phyloP scores from a whole-genome alignment of 805 yeast genomes.

The Wickerhamiella sergipiensis region DNA sequence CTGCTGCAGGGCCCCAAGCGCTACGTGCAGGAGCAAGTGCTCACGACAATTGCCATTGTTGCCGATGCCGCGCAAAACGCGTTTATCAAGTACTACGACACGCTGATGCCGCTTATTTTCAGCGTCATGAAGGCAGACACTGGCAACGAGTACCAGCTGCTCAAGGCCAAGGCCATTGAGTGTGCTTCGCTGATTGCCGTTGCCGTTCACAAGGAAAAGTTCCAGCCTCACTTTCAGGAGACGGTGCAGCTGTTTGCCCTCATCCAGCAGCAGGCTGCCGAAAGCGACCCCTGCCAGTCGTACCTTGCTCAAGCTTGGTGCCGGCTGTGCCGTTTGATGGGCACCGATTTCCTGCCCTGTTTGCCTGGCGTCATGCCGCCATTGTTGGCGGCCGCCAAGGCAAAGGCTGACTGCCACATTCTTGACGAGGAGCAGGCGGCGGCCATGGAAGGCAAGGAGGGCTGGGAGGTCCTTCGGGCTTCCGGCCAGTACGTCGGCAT shows the following conservation, averaged over 20 bases:
- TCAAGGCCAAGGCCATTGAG: slow-evolving; percentile 89
- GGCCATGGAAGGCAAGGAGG: slow-evolving; percentile 72
- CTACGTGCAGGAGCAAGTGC: slow-evolving; percentile 93
- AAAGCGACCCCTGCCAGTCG: slow-evolving; percentile 80
- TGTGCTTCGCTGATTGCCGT: slow-evolving; percentile 88
- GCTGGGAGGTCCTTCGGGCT: slow-evolving; percentile 87
- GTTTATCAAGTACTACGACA: slow-evolving; percentile 83
- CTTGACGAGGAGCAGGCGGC: slow-evolving; percentile 80
- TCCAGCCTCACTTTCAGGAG: slow-evolving; percentile 59
- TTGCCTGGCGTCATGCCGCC: slow-evolving; percentile 81
- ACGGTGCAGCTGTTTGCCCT: slow-evolving; percentile 56
- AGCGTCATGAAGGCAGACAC: slow-evolving; percentile 67
- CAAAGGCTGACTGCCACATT: slow-evolving; percentile 76
- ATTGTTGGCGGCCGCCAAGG: slow-evolving; percentile 71
- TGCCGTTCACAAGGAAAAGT: slow-evolving; percentile 90
- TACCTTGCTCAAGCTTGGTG: slow-evolving; percentile 95
- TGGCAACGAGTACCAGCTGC: slow-evolving; percentile 61
- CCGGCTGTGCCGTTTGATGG: slow-evolving; percentile 74
- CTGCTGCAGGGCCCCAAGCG: slow-evolving; percentile 74
- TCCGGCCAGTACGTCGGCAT: slow-evolving; percentile 90
- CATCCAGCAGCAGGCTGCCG: slow-evolving; percentile 41
- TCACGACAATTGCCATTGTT: slow-evolving; percentile 90
- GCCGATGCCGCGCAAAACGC: slow-evolving; percentile 91
- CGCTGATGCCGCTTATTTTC: slow-evolving; percentile 79
- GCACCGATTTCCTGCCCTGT: slow-evolving; percentile 73